Evolutionary conservation across 306 rosid genomes (phyloP).

Genomic region (Quillaja saponaria): DNA sequence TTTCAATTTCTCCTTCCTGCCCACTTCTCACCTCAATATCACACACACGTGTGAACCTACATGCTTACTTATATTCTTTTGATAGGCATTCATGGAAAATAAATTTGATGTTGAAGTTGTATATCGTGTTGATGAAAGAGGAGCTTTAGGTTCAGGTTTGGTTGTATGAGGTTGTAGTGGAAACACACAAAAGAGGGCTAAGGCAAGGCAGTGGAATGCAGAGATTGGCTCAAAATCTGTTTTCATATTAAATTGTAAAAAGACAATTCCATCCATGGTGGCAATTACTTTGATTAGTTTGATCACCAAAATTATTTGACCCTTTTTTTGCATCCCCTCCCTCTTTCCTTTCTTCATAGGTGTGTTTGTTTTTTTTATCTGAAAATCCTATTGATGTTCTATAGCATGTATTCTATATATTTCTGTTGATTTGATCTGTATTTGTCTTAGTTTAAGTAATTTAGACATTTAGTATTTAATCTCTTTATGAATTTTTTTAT

Average conservation of each 20-base stretch:
- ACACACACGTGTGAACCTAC: no score
- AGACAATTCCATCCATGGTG: background rate
- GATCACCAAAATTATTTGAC: background rate
- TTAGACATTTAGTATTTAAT: no score
- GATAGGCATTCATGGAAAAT: background rate
- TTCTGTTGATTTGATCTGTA: slow-evolving; percentile 22
- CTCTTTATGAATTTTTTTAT: no score
- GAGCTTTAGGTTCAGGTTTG: no score
- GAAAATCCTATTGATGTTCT: slow-evolving; percentile 9
- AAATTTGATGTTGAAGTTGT: background rate
- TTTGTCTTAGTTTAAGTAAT: no score
- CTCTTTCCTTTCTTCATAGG: background rate
- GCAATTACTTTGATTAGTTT: background rate
- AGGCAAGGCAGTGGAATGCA: no score
- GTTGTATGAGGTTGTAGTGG: no score
- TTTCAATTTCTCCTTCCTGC: no score
- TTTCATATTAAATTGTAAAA: background rate
- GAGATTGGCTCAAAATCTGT: background rate
- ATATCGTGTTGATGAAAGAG: background rate
- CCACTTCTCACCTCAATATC: no score
- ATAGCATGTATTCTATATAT: slow-evolving; percentile 12
- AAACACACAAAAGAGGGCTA: no score
- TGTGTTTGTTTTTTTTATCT: slow-evolving; percentile 14
- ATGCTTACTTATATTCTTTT: background rate
- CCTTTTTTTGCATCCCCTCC: background rate